These are phyloP conservation scores for Fusarium austroafricanum DNA, from an alignment of 2,329 filamentous ascomycete species.

Conservation along the genomic window DNA sequence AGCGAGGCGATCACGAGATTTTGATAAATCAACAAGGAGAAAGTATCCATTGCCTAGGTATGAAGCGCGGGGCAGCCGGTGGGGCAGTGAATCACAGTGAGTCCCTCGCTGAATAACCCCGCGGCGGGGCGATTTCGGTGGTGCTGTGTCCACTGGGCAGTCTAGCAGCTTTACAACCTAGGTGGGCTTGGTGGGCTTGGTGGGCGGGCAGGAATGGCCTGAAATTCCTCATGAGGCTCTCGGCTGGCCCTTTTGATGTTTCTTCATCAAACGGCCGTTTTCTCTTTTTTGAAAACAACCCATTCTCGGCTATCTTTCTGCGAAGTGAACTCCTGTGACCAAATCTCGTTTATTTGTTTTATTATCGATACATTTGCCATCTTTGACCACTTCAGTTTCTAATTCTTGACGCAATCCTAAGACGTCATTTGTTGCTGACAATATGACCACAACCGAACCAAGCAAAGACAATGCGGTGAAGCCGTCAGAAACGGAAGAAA, in stretches of 20 bases:
- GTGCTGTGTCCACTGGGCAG: conserved; percentile 3
- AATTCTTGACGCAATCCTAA: not conserved
- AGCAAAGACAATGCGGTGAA: conserved; percentile 2
- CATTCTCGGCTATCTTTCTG: not conserved
- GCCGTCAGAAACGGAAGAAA: not conserved
- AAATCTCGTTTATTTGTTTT: not conserved
- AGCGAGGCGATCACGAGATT: conserved; percentile 21
- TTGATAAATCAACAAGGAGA: conserved; percentile 2
- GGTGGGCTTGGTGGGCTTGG: not conserved
- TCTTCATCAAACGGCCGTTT: not conserved
- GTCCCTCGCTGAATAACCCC: conserved; percentile 25
- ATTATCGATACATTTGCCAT: not conserved
- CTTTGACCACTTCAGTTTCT: not conserved
- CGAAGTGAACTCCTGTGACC: not conserved
- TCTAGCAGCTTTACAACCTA: conserved; percentile 2
- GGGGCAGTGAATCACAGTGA: conserved; percentile 8
- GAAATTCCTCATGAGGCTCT: conserved; percentile 15
- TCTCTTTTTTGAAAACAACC: not conserved
- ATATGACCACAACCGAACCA: conserved; percentile 14
- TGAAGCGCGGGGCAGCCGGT: conserved; percentile 11
- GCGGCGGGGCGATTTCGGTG: conserved; percentile 12
- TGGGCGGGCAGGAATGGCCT: not conserved
- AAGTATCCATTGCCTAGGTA: too few species aligned
- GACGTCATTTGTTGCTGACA: not conserved
- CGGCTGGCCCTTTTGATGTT: not conserved